Evolutionary conservation across 345 rosid genomes (phyloP).

Genomic region (Citrus reticulata): DNA sequence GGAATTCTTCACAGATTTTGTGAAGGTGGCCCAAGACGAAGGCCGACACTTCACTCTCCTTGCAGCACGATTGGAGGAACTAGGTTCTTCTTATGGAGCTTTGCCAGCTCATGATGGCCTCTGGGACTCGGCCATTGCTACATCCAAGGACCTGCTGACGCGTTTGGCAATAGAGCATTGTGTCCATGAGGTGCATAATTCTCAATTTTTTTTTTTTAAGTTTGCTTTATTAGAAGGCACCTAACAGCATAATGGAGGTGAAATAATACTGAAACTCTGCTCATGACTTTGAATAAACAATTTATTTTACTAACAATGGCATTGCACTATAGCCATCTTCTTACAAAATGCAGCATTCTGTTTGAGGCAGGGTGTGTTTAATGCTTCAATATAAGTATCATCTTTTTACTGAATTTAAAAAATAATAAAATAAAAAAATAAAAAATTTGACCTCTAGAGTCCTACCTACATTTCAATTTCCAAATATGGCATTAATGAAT

Average conservation of each 20-base stretch:
- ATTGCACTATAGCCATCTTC: not conserved
- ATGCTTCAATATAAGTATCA: not conserved
- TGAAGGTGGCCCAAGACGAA: conserved; percentile 86
- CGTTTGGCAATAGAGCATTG: conserved; percentile 89
- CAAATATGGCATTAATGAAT: not conserved
- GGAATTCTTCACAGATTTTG: conserved; percentile 86
- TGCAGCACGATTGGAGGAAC: conserved; percentile 62
- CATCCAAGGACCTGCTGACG: conserved; percentile 71
- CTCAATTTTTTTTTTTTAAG: not conserved
- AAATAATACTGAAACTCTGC: too few species aligned
- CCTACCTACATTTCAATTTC: not conserved
- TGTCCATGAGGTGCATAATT: conserved; percentile 69
- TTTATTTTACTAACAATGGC: not conserved
- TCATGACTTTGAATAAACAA: not conserved
- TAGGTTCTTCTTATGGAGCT: conserved; percentile 77
- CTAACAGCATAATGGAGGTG: not conserved
- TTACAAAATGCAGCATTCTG: too few species aligned
- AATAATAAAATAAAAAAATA: too few species aligned
- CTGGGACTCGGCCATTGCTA: conserved; percentile 81
- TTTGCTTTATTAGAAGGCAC: not conserved
- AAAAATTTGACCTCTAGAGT: too few species aligned
- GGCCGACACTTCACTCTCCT: conserved; percentile 83
- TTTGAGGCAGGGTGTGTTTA: not conserved
- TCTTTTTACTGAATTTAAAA: too few species aligned
- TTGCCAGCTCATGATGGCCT: conserved; percentile 92